These are phyloP conservation scores for Lupinus albus DNA, from an alignment of 306 rosid species.

Conservation along the genomic window DNA sequence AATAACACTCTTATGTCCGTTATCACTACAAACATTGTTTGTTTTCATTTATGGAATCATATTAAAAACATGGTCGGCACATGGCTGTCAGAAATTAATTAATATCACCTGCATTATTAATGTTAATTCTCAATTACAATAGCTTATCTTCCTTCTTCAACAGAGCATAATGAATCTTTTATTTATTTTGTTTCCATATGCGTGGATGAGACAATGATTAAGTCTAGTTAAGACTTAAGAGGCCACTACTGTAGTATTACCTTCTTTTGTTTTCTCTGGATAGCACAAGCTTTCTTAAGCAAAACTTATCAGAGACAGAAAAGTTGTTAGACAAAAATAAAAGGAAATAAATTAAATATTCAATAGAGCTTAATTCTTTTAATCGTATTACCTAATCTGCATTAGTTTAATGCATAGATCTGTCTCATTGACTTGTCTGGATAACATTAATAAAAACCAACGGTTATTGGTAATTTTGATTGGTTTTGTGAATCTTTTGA, in stretches of 20 bases:
- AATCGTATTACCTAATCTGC: conserved; percentile 37
- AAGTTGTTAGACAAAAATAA: conserved; percentile 27
- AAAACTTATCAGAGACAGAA: neutral
- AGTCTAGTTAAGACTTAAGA: neutral
- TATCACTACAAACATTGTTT: conserved; percentile 14
- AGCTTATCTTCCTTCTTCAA: neutral
- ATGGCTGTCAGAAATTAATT: conserved; percentile 18
- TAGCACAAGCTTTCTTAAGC: conserved; percentile 4
- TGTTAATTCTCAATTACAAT: neutral
- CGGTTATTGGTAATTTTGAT: conserved; percentile 12
- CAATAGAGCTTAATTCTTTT: conserved; percentile 9
- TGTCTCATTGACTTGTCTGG: conserved; percentile 45
- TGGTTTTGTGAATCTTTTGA: conserved; percentile 31
- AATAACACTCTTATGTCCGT: neutral
- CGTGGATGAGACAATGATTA: conserved; percentile 40
- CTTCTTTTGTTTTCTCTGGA: neutral
- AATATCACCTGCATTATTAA: conserved; percentile 14
- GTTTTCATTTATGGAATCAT: conserved; percentile 9
- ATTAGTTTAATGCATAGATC: conserved; percentile 44
- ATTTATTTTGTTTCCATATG: conserved; percentile 9
- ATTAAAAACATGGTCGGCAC: conserved; percentile 32
- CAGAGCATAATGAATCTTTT: neutral
- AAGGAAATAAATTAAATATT: conserved; percentile 22
- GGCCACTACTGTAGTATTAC: neutral
- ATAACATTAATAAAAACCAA: conserved; percentile 46